These are phyloP conservation scores for Tolypocladium pustulatum DNA, from an alignment of 2,329 filamentous ascomycete species.

Conservation along the genomic window DNA sequence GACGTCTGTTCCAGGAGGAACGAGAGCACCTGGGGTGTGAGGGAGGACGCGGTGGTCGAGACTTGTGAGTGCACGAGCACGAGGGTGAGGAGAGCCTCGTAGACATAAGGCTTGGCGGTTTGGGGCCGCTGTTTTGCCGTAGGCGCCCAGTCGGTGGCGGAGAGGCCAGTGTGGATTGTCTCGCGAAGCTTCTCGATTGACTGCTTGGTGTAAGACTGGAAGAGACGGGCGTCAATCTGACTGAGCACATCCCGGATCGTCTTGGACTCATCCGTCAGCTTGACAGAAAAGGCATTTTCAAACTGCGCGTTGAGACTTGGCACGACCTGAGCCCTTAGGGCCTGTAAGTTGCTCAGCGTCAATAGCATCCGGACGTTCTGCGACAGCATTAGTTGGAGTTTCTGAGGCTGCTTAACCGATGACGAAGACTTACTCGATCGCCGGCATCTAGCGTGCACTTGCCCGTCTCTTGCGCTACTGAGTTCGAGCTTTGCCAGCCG, in stretches of 20 bases:
- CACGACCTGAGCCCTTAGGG: constrained; percentile 70
- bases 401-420: background rate
- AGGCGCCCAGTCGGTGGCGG: constrained; percentile 61
- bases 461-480: constrained; percentile 25
- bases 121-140: constrained; percentile 46
- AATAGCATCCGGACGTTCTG: constrained; percentile 89
- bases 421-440: constrained; percentile 37
- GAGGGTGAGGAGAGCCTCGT: constrained; percentile 72
- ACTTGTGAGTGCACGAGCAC: constrained; percentile 90
- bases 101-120: constrained; percentile 80
- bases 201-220: constrained; percentile 82
- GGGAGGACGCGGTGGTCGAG: constrained; percentile 63
- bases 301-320: constrained; percentile 86
- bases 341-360: constrained; percentile 84
- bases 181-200: constrained; percentile 55
- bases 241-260: constrained; percentile 82
- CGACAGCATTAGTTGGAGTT: constrained; percentile 12
- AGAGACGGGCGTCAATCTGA: constrained; percentile 84
- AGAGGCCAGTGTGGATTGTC: constrained; percentile 66
- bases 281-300: constrained; percentile 87
- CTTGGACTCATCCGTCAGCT: constrained; percentile 85
- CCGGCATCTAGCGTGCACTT: constrained; percentile 42
- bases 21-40: constrained; percentile 74
- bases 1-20: constrained; percentile 78
- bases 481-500: constrained; percentile 22